phyloP scores from a whole-genome alignment of 2,329 filamentous ascomycete genomes.

The Cercospora zeae-maydis region DNA sequence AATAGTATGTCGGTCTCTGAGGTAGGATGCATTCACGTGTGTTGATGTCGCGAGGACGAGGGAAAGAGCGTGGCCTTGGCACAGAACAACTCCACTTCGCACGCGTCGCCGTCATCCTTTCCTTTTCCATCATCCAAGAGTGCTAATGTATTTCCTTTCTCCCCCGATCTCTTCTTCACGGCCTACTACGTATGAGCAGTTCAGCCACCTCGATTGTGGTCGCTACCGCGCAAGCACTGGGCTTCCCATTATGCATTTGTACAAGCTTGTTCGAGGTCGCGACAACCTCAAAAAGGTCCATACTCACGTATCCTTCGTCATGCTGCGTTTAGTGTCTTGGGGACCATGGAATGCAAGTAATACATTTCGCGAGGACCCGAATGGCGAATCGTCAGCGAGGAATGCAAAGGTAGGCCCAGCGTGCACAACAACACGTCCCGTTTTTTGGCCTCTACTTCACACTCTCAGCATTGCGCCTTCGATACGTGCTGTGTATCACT shows the following conservation, averaged over 20 bases:
- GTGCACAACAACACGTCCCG: constrained; percentile 23
- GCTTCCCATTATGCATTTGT: neutral
- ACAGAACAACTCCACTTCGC: neutral
- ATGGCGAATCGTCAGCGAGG: constrained; percentile 12
- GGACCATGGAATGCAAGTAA: constrained; percentile 12
- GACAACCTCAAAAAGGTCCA: neutral
- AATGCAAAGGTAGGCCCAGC: constrained; percentile 24
- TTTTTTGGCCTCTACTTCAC: neutral
- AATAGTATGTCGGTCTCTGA: neutral
- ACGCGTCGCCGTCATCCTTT: neutral
- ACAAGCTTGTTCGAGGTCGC: neutral
- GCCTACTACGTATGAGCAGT: neutral
- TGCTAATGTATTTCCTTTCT: no score
- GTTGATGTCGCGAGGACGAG: neutral
- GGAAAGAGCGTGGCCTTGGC: neutral
- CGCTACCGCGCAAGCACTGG: neutral
- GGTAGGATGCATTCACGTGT: neutral
- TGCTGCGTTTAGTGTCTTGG: no score
- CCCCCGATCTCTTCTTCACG: neutral
- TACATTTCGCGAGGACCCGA: neutral
- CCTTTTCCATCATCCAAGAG: neutral
- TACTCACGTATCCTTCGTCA: no score
- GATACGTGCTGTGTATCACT: neutral
- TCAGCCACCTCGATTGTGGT: neutral
- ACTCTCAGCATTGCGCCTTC: neutral